phyloP scores from a whole-genome alignment of 2,329 filamentous ascomycete genomes.

The Aureobasidium sp. region DNA sequence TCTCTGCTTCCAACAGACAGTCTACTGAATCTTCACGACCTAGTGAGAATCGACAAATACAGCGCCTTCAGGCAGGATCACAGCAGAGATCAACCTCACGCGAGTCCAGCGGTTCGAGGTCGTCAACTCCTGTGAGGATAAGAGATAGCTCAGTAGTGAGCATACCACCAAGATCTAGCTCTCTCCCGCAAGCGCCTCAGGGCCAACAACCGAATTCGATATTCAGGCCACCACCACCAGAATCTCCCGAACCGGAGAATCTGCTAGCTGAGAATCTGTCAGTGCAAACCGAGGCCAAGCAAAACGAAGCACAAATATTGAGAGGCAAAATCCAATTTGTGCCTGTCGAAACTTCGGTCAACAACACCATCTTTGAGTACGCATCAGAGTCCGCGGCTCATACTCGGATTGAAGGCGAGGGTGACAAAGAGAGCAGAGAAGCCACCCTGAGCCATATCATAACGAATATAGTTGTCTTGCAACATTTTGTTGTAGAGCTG shows the following conservation, averaged over 20 bases:
- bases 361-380: not conserved
- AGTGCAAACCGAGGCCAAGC: not conserved
- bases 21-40: not conserved
- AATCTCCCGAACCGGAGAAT: slow-evolving; percentile 14
- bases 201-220: slow-evolving; percentile 13
- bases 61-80: slow-evolving; percentile 2
- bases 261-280: not conserved
- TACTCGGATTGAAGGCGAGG: slow-evolving; percentile 9
- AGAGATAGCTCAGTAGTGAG: not conserved
- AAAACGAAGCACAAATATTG: slow-evolving; percentile 4
- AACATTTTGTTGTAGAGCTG: slow-evolving; percentile 42
- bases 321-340: not conserved
- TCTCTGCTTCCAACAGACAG: not conserved
- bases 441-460: slow-evolving; percentile 41
- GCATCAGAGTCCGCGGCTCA: not conserved
- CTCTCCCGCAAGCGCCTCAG: not conserved
- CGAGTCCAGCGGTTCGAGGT: not conserved
- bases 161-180: slow-evolving; percentile 5
- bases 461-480: slow-evolving; percentile 42
- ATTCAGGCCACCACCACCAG: slow-evolving; percentile 27
- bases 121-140: not conserved
- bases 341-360: not conserved
- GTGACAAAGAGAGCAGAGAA: slow-evolving; percentile 25
- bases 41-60: not conserved
- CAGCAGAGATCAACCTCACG: not conserved